phyloP scores from a whole-genome alignment of 306 rosid genomes.

The Casuarina cunninghamiana region DNA sequence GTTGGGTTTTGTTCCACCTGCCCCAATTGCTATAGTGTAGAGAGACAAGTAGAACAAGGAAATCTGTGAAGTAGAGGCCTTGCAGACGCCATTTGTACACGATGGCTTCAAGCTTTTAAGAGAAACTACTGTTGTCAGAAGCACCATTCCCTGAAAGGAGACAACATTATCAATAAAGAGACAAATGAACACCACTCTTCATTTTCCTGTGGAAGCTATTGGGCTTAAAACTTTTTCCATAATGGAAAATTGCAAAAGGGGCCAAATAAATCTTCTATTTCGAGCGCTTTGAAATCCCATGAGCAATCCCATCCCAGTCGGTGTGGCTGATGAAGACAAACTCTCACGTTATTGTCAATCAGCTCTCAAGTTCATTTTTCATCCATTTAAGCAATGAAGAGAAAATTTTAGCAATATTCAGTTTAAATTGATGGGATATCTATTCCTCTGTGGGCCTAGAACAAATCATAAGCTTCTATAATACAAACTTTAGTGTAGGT shows the following conservation, averaged over 20 bases:
- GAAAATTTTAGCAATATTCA: background rate
- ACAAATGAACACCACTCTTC: background rate
- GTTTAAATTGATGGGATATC: conserved; percentile 15
- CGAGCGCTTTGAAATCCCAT: background rate
- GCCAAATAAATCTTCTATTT: background rate
- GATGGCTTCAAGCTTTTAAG: conserved; percentile 49
- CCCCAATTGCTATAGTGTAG: conserved; percentile 64
- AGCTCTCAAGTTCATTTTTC: conserved; percentile 20
- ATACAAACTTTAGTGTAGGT: conserved; percentile 7
- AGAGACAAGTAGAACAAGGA: conserved; percentile 56
- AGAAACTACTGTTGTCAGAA: conserved; percentile 57
- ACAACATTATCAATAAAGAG: background rate
- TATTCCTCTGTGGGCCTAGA: conserved; percentile 27
- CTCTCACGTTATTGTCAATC: conserved; percentile 13
- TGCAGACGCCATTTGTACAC: conserved; percentile 54
- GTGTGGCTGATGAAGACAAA: conserved; percentile 11
- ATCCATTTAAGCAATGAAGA: conserved; percentile 22
- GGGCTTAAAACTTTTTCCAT: background rate
- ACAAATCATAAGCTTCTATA: conserved; percentile 18
- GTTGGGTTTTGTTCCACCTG: conserved; percentile 72
- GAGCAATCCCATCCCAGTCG: background rate
- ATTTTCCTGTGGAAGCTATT: background rate
- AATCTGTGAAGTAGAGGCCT: conserved; percentile 40
- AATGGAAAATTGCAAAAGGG: background rate
- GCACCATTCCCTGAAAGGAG: conserved; percentile 45